Percentiles rank a stretch among this genome's conserved stretches.
Conservation (phyloP, 2,329 filamentous ascomycete genomes). For the Neoascochyta sp. region DNA sequence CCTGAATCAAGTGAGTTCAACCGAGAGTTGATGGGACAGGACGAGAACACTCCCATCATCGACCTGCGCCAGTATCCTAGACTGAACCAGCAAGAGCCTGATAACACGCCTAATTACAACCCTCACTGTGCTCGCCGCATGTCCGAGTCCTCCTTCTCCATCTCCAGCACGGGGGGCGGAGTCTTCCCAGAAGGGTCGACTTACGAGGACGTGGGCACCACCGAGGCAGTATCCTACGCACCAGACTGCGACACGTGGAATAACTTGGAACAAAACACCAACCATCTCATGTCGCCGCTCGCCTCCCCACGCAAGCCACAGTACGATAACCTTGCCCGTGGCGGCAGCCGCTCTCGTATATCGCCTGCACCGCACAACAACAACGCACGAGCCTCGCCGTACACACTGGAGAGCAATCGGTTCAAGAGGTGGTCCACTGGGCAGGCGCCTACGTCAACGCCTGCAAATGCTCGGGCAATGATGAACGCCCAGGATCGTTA, state of each 20-base stretch:
- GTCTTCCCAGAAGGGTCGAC: conserved; percentile 65
- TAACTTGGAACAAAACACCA: conserved; percentile 64
- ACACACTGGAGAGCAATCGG: conserved; percentile 63
- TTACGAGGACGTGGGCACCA: conserved; percentile 68
- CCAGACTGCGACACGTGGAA: conserved; percentile 61
- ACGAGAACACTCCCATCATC: conserved; percentile 42
- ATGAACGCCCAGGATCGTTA: conserved; percentile 58
- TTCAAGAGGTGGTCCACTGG: conserved; percentile 77
- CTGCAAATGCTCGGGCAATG: conserved; percentile 55
- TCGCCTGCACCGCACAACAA: conserved; percentile 69
- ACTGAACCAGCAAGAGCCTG: conserved; percentile 31
- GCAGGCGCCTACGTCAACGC: conserved; percentile 56
- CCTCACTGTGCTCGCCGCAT: conserved; percentile 58
- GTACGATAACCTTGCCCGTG: conserved; percentile 45
- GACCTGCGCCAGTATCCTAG: conserved; percentile 38
- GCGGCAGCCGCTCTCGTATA: conserved; percentile 64
- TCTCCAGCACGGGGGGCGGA: conserved; percentile 57
- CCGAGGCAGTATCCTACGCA: conserved; percentile 62
- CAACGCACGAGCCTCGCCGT: conserved; percentile 65
- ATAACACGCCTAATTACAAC: conserved; percentile 32
- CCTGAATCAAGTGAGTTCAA: conserved; percentile 38
- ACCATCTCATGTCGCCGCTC: conserved; percentile 64
- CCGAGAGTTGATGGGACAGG: conserved; percentile 35
- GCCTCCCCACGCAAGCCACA: conserved; percentile 66
- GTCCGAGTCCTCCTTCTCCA: conserved; percentile 70